Percentiles rank a stretch among this genome's conserved stretches.
phyloP scores from a whole-genome alignment of 148 eudicot genomes.

The Dysphania ambrosioides region DNA sequence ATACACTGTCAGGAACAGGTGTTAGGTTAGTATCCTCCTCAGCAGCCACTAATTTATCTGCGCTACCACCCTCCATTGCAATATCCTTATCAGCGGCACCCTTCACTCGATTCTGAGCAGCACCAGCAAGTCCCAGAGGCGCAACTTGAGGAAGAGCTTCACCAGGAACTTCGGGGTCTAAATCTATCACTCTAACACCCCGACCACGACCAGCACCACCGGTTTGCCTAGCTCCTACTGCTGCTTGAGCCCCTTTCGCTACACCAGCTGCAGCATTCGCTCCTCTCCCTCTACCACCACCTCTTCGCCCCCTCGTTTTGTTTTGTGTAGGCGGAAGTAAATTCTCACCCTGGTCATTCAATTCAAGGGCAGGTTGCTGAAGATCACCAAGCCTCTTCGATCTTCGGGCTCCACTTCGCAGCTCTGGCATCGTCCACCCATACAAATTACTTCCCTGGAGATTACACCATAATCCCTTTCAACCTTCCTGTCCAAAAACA shows the following conservation, averaged over 20 bases:
- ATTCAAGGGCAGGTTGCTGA: constrained; percentile 72
- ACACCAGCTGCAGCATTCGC: constrained; percentile 55
- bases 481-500: constrained; percentile 24
- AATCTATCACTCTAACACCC: constrained; percentile 72
- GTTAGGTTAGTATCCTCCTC: constrained; percentile 77
- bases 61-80: constrained; percentile 81
- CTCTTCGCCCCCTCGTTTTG: constrained; percentile 75
- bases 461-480: constrained; percentile 36
- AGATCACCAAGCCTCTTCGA: constrained; percentile 93
- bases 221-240: constrained; percentile 58
- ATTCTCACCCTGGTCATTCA: constrained; percentile 58
- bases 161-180: constrained; percentile 73
- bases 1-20: constrained; percentile 91
- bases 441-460: constrained; percentile 55
- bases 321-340: constrained; percentile 51
- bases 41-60: constrained; percentile 59
- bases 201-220: constrained; percentile 83
- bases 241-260: constrained; percentile 61
- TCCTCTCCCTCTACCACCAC: constrained; percentile 83
- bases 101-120: constrained; percentile 53
- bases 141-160: constrained; percentile 57
- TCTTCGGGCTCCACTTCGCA: constrained; percentile 98
- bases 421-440: constrained; percentile 98
- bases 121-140: constrained; percentile 50
- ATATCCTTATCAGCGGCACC: constrained; percentile 62